These are phyloP conservation scores for Exophiala calicioides DNA, from an alignment of 2,329 filamentous ascomycete species.

Conservation along the genomic window DNA sequence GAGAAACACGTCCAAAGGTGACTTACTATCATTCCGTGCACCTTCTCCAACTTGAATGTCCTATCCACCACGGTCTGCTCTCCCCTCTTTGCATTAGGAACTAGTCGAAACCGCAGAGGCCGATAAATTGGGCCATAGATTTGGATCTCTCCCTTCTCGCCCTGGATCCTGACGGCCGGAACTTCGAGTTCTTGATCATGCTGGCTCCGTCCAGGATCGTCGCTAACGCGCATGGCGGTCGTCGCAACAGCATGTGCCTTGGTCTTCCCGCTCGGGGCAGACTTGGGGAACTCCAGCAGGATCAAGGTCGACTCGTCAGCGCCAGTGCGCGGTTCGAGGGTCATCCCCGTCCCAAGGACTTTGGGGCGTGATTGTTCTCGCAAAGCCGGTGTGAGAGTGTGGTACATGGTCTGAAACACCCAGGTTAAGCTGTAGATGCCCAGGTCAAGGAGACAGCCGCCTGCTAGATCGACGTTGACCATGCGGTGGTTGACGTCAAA, in stretches of 20 bases:
- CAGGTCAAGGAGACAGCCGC: constrained; percentile 78
- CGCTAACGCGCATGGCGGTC: constrained; percentile 33
- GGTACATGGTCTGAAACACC: constrained; percentile 64
- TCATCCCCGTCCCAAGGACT: constrained; percentile 55
- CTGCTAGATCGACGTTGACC: constrained; percentile 79
- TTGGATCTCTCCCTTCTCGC: constrained; percentile 33
- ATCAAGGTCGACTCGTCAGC: constrained; percentile 36
- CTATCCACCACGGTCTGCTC: constrained; percentile 22
- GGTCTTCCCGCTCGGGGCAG: constrained; percentile 36
- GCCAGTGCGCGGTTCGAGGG: constrained; percentile 29
- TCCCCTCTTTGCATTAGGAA: constrained; percentile 64
- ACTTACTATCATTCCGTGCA: constrained; percentile 28
- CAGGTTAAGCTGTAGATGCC: constrained; percentile 88
- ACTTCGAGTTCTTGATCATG: constrained; percentile 26
- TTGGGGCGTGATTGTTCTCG: constrained; percentile 43
- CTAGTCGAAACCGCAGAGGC: constrained; percentile 64
- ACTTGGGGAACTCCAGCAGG: constrained; percentile 30
- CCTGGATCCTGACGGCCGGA: constrained; percentile 34
- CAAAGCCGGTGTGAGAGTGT: constrained; percentile 57
- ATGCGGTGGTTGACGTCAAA: constrained; percentile 65
- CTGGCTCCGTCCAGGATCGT: constrained; percentile 25
- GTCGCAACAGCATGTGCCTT: constrained; percentile 58
- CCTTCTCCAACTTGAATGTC: constrained; percentile 25
- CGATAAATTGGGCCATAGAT: constrained; percentile 35
- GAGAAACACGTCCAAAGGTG: too few species aligned